Conservation (phyloP, 306 rosid species). For the Arachis hypogaea region DNA sequence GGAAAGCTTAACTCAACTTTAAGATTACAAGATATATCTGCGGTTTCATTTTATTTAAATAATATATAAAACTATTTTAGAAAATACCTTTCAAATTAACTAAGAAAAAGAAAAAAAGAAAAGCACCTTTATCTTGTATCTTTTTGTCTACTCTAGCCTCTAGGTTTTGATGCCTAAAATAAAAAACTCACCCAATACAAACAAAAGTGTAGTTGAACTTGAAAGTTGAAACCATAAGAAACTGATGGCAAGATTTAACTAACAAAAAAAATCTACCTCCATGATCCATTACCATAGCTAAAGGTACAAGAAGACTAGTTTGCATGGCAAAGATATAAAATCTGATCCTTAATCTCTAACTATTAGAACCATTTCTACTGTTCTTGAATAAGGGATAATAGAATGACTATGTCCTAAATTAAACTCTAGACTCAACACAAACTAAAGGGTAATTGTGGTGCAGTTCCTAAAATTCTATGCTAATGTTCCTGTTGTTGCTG, state of each 20-base stretch:
- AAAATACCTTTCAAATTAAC: too few species aligned
- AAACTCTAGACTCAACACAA: constrained; percentile 18
- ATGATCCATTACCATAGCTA: constrained; percentile 3
- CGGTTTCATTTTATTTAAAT: neutral
- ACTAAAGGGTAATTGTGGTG: neutral
- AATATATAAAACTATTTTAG: neutral
- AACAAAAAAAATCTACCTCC: constrained; percentile 6
- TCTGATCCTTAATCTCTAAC: constrained; percentile 15
- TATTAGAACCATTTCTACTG: neutral
- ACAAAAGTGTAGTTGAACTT: neutral
- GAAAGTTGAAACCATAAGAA: neutral
- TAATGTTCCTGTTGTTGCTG: constrained; percentile 33
- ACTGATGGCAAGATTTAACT: neutral
- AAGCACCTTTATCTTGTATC: too few species aligned
- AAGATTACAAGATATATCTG: neutral
- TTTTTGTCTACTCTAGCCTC: neutral
- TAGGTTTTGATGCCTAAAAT: neutral
- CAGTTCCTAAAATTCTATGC: constrained; percentile 48
- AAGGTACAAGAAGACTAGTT: constrained; percentile 23
- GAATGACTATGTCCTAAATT: constrained; percentile 12
- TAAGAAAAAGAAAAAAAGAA: too few species aligned
- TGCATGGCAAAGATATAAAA: constrained; percentile 20
- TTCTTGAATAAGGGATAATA: constrained; percentile 28
- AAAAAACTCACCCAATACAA: neutral
- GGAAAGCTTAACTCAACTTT: too few species aligned